phyloP scores from a whole-genome alignment of 306 rosid genomes.

The Boehmeria nivea region DNA sequence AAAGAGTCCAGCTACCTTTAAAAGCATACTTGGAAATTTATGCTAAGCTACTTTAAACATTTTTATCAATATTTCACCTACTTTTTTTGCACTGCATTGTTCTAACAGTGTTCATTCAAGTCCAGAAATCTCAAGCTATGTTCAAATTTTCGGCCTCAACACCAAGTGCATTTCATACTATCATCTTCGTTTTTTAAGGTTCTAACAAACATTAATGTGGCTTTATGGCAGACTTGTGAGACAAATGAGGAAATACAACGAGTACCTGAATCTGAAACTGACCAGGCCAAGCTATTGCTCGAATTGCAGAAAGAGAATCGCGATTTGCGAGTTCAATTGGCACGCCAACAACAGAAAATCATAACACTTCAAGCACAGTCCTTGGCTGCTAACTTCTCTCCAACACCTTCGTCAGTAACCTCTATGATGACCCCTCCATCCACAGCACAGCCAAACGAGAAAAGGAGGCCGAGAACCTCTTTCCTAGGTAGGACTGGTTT shows the following conservation, averaged over 20 bases:
- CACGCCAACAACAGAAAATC: slow-evolving; percentile 70
- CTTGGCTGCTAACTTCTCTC: slow-evolving; percentile 66
- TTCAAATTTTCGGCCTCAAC: too few relatives aligned
- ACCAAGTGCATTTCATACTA: too few relatives aligned
- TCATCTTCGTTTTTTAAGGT: too few relatives aligned
- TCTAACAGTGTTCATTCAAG: too few relatives aligned
- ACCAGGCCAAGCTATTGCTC: slow-evolving; percentile 66
- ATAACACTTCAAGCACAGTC: slow-evolving; percentile 62
- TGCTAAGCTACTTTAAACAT: too few relatives aligned
- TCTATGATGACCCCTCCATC: slow-evolving; percentile 66
- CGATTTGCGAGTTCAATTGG: slow-evolving; percentile 70
- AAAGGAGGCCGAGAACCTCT: slow-evolving; percentile 54
- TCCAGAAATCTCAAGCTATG: too few relatives aligned
- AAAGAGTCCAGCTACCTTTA: too few relatives aligned
- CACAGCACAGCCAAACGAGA: slow-evolving; percentile 53
- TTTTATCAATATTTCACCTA: too few relatives aligned
- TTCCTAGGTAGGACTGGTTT: slow-evolving; percentile 62
- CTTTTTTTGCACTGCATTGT: too few relatives aligned
- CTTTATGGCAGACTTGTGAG: slow-evolving; percentile 51
- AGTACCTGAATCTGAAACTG: slow-evolving; percentile 57
- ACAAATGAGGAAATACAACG: slow-evolving; percentile 46
- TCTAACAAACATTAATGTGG: too few relatives aligned
- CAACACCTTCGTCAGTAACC: slow-evolving; percentile 69
- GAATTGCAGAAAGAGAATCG: slow-evolving; percentile 89
- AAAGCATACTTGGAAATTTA: too few relatives aligned